A percentile compares a stretch with the other conserved stretches of the same genome.
phyloP scores from a whole-genome alignment of 768 basidiomycete genomes.

The Crucibulum laeve region DNA sequence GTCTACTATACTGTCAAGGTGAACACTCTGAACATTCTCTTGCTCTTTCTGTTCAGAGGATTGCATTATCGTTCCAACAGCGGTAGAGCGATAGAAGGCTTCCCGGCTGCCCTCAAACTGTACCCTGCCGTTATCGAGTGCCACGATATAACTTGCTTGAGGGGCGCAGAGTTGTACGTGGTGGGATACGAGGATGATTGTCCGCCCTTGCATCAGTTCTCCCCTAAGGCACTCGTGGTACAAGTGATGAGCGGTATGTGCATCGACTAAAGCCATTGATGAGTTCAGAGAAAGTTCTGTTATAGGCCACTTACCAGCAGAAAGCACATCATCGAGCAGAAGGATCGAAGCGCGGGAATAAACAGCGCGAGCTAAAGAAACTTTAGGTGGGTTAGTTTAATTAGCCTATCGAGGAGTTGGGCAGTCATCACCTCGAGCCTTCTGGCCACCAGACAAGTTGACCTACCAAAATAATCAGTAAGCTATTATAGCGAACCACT shows the following conservation, averaged over 20 bases:
- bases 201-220: conserved; percentile 67
- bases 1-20: conserved; percentile 7
- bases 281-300: background rate
- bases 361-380: conserved; percentile 74
- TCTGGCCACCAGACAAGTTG: conserved; percentile 4
- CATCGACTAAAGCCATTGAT: conserved; percentile 50
- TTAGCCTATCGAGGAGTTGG: background rate
- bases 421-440: conserved; percentile 19
- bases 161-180: conserved; percentile 79
- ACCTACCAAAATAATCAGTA: conserved; percentile 30
- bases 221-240: conserved; percentile 75
- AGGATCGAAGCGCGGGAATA: conserved; percentile 78
- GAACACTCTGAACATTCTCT: too few relatives aligned
- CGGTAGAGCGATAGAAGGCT: conserved; percentile 54
- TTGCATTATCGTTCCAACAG: conserved; percentile 62
- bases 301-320: conserved; percentile 28
- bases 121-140: conserved; percentile 67
- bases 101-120: conserved; percentile 59
- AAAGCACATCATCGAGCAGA: conserved; percentile 71
- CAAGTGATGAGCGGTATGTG: conserved; percentile 81
- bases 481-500: background rate
- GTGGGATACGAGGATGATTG: conserved; percentile 84
- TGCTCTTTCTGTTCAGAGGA: too few relatives aligned
- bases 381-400: conserved; percentile 26
- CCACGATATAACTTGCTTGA: conserved; percentile 71